These are phyloP conservation scores for Tolypocladium ophioglossoides DNA, from an alignment of 2,329 filamentous ascomycete genomes.

Conservation along the genomic window DNA sequence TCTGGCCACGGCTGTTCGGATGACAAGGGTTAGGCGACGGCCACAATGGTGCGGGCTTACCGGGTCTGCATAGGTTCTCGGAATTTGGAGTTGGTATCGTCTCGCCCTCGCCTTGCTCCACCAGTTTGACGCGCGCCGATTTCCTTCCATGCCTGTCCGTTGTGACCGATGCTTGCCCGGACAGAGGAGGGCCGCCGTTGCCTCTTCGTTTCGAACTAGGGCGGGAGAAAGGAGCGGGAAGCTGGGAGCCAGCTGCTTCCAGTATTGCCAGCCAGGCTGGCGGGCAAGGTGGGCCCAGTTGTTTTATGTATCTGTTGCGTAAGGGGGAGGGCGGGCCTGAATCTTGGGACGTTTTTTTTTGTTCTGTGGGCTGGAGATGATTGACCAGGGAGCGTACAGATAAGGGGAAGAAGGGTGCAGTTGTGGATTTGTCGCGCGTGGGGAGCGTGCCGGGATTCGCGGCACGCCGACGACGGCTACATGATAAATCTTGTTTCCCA, in stretches of 20 bases:
- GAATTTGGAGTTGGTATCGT: conserved; percentile 31
- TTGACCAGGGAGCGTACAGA: conserved; percentile 15
- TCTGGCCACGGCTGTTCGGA: conserved; percentile 20
- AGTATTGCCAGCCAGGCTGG: conserved; percentile 1
- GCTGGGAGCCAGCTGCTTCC: not conserved
- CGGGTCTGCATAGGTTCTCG: conserved; percentile 25
- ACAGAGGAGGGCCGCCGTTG: not conserved
- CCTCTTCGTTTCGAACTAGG: not conserved
- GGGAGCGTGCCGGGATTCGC: conserved; percentile 18
- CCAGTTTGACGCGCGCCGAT: not conserved
- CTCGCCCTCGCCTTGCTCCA: conserved; percentile 19
- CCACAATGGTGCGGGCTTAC: conserved; percentile 19
- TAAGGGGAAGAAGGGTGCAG: conserved; percentile 11
- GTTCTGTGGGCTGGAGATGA: conserved; percentile 16
- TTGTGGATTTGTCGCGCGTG: conserved; percentile 10
- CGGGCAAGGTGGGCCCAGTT: conserved; percentile 19
- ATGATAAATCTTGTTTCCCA: conserved; percentile 33
- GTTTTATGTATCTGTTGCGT: conserved; percentile 24
- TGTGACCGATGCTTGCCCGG: conserved; percentile 5
- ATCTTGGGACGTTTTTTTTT: conserved; percentile 17
- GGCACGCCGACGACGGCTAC: conserved; percentile 31
- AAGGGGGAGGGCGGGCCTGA: conserved; percentile 18
- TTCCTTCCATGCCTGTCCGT: not conserved
- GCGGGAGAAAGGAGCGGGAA: not conserved
- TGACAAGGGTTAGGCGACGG: conserved; percentile 20